These are phyloP conservation scores for Aspergillus asperescens DNA, from an alignment of 495 filamentous ascomycete species.

Conservation along the genomic window DNA sequence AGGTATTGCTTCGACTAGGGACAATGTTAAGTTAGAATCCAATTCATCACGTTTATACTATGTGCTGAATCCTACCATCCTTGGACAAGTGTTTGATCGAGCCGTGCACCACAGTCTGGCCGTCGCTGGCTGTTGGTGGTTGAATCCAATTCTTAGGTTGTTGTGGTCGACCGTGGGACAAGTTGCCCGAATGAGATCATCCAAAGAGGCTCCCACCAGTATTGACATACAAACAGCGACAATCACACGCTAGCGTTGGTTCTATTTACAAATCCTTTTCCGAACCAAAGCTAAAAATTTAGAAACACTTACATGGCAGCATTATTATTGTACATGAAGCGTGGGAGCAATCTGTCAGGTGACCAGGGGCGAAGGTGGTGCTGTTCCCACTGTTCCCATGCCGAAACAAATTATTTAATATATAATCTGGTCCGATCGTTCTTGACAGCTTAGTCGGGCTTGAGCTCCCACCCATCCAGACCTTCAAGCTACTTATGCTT, in stretches of 20 bases:
- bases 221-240: background rate
- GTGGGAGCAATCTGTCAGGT: background rate
- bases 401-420: background rate
- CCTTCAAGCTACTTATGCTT: background rate
- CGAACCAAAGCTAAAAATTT: too few species aligned
- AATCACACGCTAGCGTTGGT: background rate
- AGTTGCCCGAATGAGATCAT: slow-evolving; percentile 18
- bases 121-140: background rate
- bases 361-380: background rate
- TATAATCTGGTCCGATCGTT: background rate
- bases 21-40: slow-evolving; percentile 8
- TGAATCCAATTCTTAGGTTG: background rate
- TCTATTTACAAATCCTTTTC: too few species aligned
- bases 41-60: background rate
- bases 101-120: background rate
- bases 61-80: slow-evolving; percentile 15
- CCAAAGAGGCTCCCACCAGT: slow-evolving; percentile 6
- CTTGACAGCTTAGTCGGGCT: background rate
- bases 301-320: too few species aligned
- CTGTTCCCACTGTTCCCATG: background rate
- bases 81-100: background rate
- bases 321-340: too few species aligned
- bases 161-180: slow-evolving; percentile 8
- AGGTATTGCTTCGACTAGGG: slow-evolving; percentile 95
- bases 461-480: background rate